These are phyloP conservation scores for Cryphonectria japonica DNA, from an alignment of 2,329 filamentous ascomycete species.

Conservation along the genomic window DNA sequence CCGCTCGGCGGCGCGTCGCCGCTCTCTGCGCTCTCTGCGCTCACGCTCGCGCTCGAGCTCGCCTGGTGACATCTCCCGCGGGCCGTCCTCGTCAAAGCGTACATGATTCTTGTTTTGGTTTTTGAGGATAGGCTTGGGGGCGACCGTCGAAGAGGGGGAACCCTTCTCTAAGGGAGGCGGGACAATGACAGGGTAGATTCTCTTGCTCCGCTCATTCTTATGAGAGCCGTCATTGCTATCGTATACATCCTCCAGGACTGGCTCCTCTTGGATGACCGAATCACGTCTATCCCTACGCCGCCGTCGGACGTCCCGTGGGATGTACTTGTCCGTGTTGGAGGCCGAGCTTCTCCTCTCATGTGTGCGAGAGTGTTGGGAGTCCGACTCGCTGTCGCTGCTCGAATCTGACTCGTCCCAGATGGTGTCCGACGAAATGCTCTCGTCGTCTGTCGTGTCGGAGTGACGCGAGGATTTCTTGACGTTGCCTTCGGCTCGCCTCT, in stretches of 20 bases:
- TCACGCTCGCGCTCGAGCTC: constrained; percentile 34
- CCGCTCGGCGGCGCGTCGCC: constrained; percentile 24
- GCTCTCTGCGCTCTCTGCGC: constrained; percentile 23
- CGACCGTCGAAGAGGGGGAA: constrained; percentile 41
- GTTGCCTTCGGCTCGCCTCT: constrained; percentile 11
- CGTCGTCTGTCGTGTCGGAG: constrained; percentile 28
- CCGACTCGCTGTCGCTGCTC: constrained; percentile 31
- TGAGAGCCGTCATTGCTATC: constrained; percentile 30
- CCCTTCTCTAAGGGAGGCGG: constrained; percentile 38
- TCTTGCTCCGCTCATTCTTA: constrained; percentile 32
- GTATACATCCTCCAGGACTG: constrained; percentile 29
- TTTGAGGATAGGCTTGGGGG: constrained; percentile 64
- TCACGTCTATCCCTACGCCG: constrained; percentile 32
- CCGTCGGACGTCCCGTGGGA: constrained; percentile 25
- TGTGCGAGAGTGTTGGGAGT: constrained; percentile 12
- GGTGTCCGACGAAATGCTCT: constrained; percentile 32
- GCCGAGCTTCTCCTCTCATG: constrained; percentile 23
- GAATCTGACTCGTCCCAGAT: constrained; percentile 39
- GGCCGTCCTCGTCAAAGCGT: constrained; percentile 53
- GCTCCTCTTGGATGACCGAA: constrained; percentile 42
- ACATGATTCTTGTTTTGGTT: constrained; percentile 63
- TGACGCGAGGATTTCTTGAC: constrained; percentile 25
- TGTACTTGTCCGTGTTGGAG: constrained; percentile 30
- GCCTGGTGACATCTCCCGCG: constrained; percentile 46
- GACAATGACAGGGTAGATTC: constrained; percentile 47